Base-by-base conservation (phyloP, 2,329 filamentous ascomycete genomes). In the Ophiostoma piceae region DNA sequence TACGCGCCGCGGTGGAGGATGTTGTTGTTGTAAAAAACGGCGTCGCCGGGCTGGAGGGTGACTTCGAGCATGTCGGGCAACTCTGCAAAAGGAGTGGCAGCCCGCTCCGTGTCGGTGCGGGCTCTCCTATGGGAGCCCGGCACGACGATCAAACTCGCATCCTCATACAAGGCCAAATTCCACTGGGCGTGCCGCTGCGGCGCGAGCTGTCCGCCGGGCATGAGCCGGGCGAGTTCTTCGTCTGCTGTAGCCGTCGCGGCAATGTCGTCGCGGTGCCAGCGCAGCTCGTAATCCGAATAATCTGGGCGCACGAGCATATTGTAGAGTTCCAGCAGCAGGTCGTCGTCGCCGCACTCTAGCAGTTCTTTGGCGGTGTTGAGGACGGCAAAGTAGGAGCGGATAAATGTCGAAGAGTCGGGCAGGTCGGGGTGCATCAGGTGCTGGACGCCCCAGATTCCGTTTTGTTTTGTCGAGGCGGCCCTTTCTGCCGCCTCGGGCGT, bases 1-100 rank as follows among this genome's bases (percentile, higher is more conserved):
- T 92, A 93, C 37, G 86, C 86, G 1, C 90, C 90, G 3, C 90
- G 82, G 76, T 92, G 90, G 73, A 96, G 78, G 73, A 96, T 96
- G 78, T 96, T 96, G 76, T 94, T 96, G 78, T 96, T 88, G 77
- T 96, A 96, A 75, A 96, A 96, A 60, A 91, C 91, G 19, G 90
- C 87, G 79, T 96, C 92, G 0, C 92, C 92, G 0, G 92, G 84
- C 72, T 85, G 80, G 72, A 96, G 81, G 76, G 82, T 76, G 19
- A 96, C 92, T 3, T 85, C 79, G 16, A 89, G 76, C 81, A 93
- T 88, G 0, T 81, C 86, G 79, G 89, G 88, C 74, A 94, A 75
- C 5, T 80, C 76, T 74, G 89, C 89, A 75, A 87, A 90, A 0
- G 90, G 88, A 26, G 83, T 87, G 0, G 91, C 92, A 7, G 76